These are phyloP conservation scores for Aspergillus sp. DNA, from an alignment of 2,329 filamentous ascomycete genomes.

Conservation along the genomic window DNA sequence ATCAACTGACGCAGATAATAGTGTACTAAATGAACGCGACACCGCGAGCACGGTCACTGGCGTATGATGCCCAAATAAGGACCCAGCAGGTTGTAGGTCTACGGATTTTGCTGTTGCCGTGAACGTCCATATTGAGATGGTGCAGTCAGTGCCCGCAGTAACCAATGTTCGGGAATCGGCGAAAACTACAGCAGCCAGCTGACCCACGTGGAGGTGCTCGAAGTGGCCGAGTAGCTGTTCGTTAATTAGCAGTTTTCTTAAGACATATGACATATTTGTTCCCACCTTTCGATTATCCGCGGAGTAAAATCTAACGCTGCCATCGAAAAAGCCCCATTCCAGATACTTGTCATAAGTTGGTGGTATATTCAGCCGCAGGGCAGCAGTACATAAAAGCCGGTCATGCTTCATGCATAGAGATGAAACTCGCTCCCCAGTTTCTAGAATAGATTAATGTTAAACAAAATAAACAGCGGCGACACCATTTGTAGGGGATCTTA, in stretches of 20 bases:
- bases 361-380: slow-evolving; percentile 83
- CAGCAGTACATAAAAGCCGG: slow-evolving; percentile 76
- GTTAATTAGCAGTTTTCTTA: neutral
- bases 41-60: slow-evolving; percentile 80
- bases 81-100: slow-evolving; percentile 75
- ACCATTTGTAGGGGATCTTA: slow-evolving; percentile 32
- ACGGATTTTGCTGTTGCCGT: slow-evolving; percentile 66
- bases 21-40: slow-evolving; percentile 82
- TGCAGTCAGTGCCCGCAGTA: slow-evolving; percentile 89
- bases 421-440: slow-evolving; percentile 75
- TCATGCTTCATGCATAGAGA: slow-evolving; percentile 78
- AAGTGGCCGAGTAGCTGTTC: slow-evolving; percentile 72
- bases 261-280: neutral
- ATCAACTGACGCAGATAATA: slow-evolving; percentile 79
- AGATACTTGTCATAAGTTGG: slow-evolving; percentile 86
- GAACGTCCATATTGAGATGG: slow-evolving; percentile 80
- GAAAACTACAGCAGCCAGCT: slow-evolving; percentile 79
- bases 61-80: slow-evolving; percentile 85
- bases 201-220: slow-evolving; percentile 90
- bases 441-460: slow-evolving; percentile 27
- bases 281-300: slow-evolving; percentile 73
- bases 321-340: slow-evolving; percentile 95
- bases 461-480: neutral
- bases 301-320: slow-evolving; percentile 86
- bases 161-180: slow-evolving; percentile 88